Conservation (phyloP, 2,329 filamentous ascomycete species). For the Calonectria honghensis region DNA sequence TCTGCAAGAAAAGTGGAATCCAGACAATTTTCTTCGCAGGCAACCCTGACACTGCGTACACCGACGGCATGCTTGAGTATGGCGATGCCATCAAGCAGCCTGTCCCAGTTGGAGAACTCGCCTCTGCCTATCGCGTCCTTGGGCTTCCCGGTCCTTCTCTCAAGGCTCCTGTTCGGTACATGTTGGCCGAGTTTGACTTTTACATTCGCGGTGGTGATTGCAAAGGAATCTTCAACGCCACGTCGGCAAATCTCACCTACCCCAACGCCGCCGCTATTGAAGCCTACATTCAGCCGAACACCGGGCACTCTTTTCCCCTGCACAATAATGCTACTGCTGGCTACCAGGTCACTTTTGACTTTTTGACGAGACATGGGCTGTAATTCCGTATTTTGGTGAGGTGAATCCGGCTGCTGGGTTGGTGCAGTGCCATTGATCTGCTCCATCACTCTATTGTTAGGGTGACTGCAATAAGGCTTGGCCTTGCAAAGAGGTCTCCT, state of each 20-base stretch:
- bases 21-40: constrained; percentile 60
- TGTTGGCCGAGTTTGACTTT: constrained; percentile 59
- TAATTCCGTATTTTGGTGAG: not conserved
- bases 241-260: constrained; percentile 48
- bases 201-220: constrained; percentile 61
- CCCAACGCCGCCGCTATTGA: constrained; percentile 51
- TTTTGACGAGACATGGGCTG: constrained; percentile 34
- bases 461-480: too few species aligned
- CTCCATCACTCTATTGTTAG: not conserved
- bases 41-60: constrained; percentile 43
- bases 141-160: not conserved
- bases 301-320: constrained; percentile 60
- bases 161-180: constrained; percentile 42
- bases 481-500: too few species aligned
- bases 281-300: constrained; percentile 58
- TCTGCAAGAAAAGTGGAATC: constrained; percentile 51
- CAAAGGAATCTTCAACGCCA: constrained; percentile 46
- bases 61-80: constrained; percentile 51
- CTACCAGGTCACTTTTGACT: constrained; percentile 51
- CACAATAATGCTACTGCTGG: constrained; percentile 61
- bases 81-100: constrained; percentile 59
- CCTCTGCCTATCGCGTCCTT: constrained; percentile 41
- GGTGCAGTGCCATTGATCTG: not conserved
- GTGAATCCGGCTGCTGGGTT: not conserved
- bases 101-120: constrained; percentile 56